Evolutionary conservation across 169 alveolate species (phyloP).

Genomic region (Neospora caninum): DNA sequence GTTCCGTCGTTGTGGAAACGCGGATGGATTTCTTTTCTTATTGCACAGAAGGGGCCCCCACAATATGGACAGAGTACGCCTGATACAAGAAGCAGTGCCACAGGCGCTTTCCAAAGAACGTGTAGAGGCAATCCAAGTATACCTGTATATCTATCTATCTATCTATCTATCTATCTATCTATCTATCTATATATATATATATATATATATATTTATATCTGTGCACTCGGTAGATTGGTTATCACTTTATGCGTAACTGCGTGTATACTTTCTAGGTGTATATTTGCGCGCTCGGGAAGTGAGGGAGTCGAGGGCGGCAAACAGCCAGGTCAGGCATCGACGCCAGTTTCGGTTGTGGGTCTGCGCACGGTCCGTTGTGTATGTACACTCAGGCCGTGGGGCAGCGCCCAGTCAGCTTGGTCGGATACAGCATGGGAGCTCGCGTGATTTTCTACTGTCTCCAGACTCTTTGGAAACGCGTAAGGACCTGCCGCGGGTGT

Average conservation of each 20-base stretch:
- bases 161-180: not conserved
- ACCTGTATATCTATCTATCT: not conserved
- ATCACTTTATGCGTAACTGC: not conserved
- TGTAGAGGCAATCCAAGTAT: too few relatives aligned
- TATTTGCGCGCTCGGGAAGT: not conserved
- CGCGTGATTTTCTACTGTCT: constrained; percentile 87
- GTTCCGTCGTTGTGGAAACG: too few relatives aligned
- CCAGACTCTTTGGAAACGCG: constrained; percentile 79
- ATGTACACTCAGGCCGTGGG: constrained; percentile 82
- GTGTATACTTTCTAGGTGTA: not conserved
- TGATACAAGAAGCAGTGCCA: too few relatives aligned
- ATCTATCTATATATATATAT: not conserved
- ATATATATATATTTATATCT: not conserved
- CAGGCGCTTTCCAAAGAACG: too few relatives aligned
- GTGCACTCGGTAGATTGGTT: not conserved
- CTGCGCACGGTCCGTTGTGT: not conserved
- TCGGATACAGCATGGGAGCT: constrained; percentile 93
- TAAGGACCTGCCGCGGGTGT: not conserved
- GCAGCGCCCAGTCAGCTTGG: constrained; percentile 89
- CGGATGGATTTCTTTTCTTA: too few relatives aligned
- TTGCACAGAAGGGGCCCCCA: too few relatives aligned
- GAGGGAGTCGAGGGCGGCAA: not conserved
- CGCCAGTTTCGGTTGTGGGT: too few relatives aligned
- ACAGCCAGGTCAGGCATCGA: too few relatives aligned
- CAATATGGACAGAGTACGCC: too few relatives aligned